These are phyloP conservation scores for Tilletiopsis washingtonensis DNA, from an alignment of 1,284 basidiomycete genomes.

Conservation along the genomic window DNA sequence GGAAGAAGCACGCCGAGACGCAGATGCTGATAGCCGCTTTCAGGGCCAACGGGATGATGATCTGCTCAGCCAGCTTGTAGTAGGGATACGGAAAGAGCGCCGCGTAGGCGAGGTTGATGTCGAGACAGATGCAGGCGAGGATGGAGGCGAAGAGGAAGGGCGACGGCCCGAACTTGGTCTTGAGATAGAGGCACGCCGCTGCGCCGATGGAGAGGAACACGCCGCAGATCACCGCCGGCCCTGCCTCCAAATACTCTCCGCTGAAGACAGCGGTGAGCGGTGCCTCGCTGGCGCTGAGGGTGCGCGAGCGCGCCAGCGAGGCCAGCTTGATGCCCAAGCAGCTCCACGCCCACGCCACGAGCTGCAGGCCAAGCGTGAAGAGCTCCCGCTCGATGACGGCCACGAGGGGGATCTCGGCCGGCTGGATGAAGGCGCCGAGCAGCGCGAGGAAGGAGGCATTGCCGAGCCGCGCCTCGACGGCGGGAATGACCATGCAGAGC, in stretches of 20 bases:
- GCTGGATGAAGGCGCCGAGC: conserved; percentile 61
- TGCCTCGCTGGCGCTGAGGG: conserved; percentile 50
- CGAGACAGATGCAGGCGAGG: conserved; percentile 54
- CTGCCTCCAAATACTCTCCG: conserved; percentile 22
- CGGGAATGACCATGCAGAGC: conserved; percentile 60
- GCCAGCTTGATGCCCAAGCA: conserved; percentile 63
- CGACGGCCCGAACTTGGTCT: conserved; percentile 59
- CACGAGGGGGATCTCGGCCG: conserved; percentile 62
- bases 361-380: conserved; percentile 56
- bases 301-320: conserved; percentile 55
- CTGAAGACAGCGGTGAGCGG: conserved; percentile 18
- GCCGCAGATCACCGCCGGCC: conserved; percentile 59
- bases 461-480: conserved; percentile 54
- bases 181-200: conserved; percentile 59
- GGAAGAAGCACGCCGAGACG: conserved; percentile 58
- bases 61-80: conserved; percentile 56
- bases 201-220: conserved; percentile 63
- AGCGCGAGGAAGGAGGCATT: conserved; percentile 63
- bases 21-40: conserved; percentile 59
- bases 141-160: conserved; percentile 59
- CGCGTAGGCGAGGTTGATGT: conserved; percentile 58
- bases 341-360: conserved; percentile 61
- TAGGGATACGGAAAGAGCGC: conserved; percentile 62
- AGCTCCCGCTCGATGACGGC: conserved; percentile 63
- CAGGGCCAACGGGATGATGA: conserved; percentile 59